A percentile compares a stretch with the other conserved stretches of the same genome.
phyloP scores from a whole-genome alignment of 768 basidiomycete genomes.

The Suillus bovinus region DNA sequence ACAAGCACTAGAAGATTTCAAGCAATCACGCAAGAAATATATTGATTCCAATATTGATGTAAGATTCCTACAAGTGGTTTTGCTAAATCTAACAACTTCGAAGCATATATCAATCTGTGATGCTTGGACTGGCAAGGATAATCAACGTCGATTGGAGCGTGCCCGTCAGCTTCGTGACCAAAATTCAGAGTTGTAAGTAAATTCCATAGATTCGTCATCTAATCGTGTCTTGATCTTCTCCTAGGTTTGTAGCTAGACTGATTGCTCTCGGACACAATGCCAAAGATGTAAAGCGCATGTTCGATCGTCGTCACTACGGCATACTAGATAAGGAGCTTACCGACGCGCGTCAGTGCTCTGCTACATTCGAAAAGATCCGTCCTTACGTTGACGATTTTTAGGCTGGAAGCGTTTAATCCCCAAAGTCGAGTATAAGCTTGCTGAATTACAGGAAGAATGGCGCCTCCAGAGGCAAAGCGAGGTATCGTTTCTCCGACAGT shows the following conservation, averaged over 20 bases:
- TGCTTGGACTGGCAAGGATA: not conserved
- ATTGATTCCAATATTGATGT: not conserved
- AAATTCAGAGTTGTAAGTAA: not conserved
- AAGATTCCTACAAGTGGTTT: not conserved
- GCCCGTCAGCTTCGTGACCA: not conserved
- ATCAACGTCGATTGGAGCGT: not conserved
- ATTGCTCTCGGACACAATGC: not conserved
- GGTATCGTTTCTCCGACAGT: not conserved
- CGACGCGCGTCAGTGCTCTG: not conserved
- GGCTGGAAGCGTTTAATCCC: conserved; percentile 3
- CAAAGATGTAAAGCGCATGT: not conserved
- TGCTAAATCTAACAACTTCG: not conserved
- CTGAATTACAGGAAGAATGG: conserved; percentile 1
- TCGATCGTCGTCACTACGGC: not conserved
- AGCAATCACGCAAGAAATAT: conserved; percentile 15
- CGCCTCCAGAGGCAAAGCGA: not conserved
- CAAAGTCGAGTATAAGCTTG: not conserved
- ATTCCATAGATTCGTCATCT: not conserved
- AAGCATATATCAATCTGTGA: not conserved
- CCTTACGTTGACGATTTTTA: not conserved
- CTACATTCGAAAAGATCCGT: too few relatives aligned
- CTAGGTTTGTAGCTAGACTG: not conserved
- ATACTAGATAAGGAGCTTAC: conserved; percentile 1
- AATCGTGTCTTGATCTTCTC: not conserved
- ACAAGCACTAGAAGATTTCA: conserved; percentile 27